Evolutionary conservation across 1,284 basidiomycete species (phyloP).

Genomic region (Sporisorium exsertum): DNA sequence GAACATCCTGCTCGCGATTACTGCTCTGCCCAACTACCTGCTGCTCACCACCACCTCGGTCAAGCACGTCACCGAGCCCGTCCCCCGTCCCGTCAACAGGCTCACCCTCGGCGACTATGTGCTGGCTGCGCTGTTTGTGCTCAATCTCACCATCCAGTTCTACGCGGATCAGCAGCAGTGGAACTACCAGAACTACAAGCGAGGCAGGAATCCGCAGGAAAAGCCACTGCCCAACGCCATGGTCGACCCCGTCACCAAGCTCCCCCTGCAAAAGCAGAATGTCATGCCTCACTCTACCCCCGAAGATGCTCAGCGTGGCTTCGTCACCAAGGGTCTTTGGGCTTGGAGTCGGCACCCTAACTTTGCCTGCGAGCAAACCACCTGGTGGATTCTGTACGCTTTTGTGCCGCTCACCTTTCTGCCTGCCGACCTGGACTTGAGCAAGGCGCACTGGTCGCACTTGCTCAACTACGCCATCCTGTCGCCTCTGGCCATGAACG

Average conservation of each 20-base stretch:
- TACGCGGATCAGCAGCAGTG: conserved; percentile 91
- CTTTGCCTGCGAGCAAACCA: conserved; percentile 86
- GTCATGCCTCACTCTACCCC: conserved; percentile 48
- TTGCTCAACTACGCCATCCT: conserved; percentile 63
- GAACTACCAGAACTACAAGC: conserved; percentile 83
- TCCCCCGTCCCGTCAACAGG: conserved; percentile 66
- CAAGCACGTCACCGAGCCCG: conserved; percentile 70
- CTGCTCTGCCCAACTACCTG: conserved; percentile 74
- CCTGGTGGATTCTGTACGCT: conserved; percentile 78
- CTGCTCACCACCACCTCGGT: conserved; percentile 68
- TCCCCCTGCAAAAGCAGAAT: conserved; percentile 21
- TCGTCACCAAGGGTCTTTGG: conserved; percentile 86
- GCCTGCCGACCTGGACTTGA: conserved; percentile 73
- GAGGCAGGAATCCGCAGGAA: conserved; percentile 63
- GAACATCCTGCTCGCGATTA: conserved; percentile 80
- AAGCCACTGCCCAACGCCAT: conserved; percentile 37
- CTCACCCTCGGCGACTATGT: conserved; percentile 77
- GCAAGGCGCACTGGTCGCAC: conserved; percentile 59
- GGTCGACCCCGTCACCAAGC: conserved; percentile 34
- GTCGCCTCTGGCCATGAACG: conserved; percentile 60
- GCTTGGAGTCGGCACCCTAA: conserved; percentile 89
- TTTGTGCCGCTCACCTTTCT: conserved; percentile 63
- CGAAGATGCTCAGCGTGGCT: conserved; percentile 80
- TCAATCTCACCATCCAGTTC: conserved; percentile 79
- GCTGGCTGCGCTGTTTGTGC: conserved; percentile 76